A percentile compares a stretch with the other conserved stretches of the same genome.
These are phyloP conservation scores for Chernovozyma sophiae-reginae DNA, from an alignment of 1,139 yeast genomes.

Conservation along the genomic window DNA sequence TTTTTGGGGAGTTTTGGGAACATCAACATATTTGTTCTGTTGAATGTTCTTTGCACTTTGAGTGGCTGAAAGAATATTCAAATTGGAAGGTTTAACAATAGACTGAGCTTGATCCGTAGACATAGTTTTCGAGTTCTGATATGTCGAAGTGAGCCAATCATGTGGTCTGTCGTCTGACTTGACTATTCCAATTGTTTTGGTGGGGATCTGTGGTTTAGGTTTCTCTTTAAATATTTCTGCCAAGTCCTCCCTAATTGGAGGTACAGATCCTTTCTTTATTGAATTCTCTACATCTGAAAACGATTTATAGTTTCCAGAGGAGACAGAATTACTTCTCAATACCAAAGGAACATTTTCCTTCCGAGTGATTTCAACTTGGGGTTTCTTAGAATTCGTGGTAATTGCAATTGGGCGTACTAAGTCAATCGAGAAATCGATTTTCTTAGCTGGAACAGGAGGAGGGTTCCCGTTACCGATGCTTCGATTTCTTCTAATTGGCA, in stretches of 20 bases:
- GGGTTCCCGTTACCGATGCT: no score
- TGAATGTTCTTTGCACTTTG: neutral
- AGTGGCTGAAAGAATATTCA: slow-evolving; percentile 4
- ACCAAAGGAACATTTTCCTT: neutral
- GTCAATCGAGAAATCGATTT: slow-evolving; percentile 13
- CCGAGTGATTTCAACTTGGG: neutral
- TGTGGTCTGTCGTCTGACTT: neutral
- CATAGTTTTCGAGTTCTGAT: slow-evolving; percentile 11
- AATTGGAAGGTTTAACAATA: slow-evolving; percentile 8
- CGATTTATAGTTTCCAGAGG: slow-evolving; percentile 12
- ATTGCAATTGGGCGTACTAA: slow-evolving; percentile 19
- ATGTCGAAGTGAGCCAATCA: slow-evolving; percentile 18
- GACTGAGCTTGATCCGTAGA: slow-evolving; percentile 9
- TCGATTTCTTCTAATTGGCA: slow-evolving; percentile 1
- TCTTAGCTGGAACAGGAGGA: slow-evolving; percentile 10
- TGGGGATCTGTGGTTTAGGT: neutral
- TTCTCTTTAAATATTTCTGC: neutral
- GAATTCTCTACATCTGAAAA: slow-evolving; percentile 16
- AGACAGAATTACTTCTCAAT: neutral
- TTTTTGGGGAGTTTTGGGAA: slow-evolving; percentile 1
- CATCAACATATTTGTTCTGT: neutral
- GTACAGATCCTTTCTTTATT: neutral
- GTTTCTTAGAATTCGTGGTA: neutral
- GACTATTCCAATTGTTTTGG: neutral
- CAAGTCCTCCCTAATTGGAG: neutral